phyloP scores from a whole-genome alignment of 2,329 filamentous ascomycete genomes.

The Colletotrichum theobromicola region DNA sequence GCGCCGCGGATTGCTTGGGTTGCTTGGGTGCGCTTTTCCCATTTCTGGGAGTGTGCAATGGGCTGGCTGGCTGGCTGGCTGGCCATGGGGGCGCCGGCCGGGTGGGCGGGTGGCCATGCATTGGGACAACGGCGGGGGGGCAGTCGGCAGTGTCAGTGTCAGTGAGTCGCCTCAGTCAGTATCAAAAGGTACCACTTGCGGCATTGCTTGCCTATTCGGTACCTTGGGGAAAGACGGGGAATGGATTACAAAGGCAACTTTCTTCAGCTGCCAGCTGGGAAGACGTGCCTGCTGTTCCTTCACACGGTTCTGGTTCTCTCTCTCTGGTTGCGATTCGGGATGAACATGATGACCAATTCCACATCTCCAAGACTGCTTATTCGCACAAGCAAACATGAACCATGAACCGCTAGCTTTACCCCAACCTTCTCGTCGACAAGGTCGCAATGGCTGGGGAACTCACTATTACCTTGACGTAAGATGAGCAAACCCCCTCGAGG shows the following conservation, averaged over 20 bases:
- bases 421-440: neutral
- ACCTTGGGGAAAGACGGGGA: neutral
- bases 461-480: neutral
- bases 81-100: neutral
- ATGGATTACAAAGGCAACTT: neutral
- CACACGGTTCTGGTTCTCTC: too few relatives aligned
- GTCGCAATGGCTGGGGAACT: neutral
- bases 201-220: neutral
- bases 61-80: neutral
- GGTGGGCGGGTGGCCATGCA: neutral
- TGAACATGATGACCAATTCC: neutral
- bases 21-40: neutral
- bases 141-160: neutral
- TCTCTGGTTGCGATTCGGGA: neutral
- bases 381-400: neutral
- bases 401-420: neutral
- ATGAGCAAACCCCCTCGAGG: neutral
- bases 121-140: neutral
- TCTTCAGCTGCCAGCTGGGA: neutral
- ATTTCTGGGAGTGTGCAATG: neutral
- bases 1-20: conserved; percentile 1
- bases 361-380: neutral
- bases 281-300: neutral
- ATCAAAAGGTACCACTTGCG: neutral
- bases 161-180: neutral